phyloP scores from a whole-genome alignment of 805 yeast genomes.

The Suhomyces canberraensis region DNA sequence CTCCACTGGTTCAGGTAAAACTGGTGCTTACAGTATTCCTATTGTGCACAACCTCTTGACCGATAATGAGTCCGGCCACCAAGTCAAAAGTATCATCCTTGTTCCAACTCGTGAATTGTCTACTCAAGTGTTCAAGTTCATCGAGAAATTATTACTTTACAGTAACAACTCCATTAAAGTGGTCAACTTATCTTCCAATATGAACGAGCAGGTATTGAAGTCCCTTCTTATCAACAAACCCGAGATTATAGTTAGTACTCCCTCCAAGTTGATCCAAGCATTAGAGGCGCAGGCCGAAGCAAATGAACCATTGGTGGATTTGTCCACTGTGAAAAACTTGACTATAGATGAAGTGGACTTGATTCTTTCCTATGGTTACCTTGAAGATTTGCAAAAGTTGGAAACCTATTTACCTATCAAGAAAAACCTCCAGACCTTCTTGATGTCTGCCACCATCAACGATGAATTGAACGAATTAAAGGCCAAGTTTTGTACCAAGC shows the following conservation, averaged over 20 bases:
- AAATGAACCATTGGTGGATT: slow-evolving; percentile 41
- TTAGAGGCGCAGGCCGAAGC: slow-evolving; percentile 35
- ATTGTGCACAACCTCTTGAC: slow-evolving; percentile 70
- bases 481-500: slow-evolving; percentile 71
- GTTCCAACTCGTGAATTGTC: slow-evolving; percentile 95
- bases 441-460: slow-evolving; percentile 94
- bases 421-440: slow-evolving; percentile 77
- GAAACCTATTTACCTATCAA: slow-evolving; percentile 64
- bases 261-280: slow-evolving; percentile 63
- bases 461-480: slow-evolving; percentile 82
- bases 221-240: slow-evolving; percentile 74
- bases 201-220: slow-evolving; percentile 66
- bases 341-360: slow-evolving; percentile 96
- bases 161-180: slow-evolving; percentile 64
- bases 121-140: slow-evolving; percentile 72
- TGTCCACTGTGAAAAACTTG: slow-evolving; percentile 59
- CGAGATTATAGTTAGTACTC: slow-evolving; percentile 82
- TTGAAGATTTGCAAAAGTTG: slow-evolving; percentile 73
- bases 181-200: slow-evolving; percentile 64
- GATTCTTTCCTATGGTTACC: slow-evolving; percentile 84
- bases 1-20: slow-evolving; percentile 94
- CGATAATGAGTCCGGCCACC: slow-evolving; percentile 17
- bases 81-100: slow-evolving; percentile 61
- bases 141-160: slow-evolving; percentile 64
- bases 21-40: slow-evolving; percentile 87